A percentile compares a stretch with the other conserved stretches of the same genome.
Evolutionary conservation across 148 eudicot genomes (phyloP).

Genomic region (Gaultheria prostrata): DNA sequence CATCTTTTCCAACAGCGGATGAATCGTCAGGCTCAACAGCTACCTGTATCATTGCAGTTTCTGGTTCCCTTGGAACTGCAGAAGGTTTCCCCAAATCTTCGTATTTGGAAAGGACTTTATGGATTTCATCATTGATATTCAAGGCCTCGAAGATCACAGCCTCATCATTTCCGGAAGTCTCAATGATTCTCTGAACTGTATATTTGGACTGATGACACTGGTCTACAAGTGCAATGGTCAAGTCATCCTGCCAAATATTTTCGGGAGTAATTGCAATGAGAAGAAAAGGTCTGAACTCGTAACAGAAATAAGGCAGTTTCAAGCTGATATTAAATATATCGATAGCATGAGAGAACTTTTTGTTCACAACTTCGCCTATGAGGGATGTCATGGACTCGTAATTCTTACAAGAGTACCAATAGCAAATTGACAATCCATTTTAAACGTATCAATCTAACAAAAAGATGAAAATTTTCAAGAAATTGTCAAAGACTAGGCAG

Average conservation of each 20-base stretch:
- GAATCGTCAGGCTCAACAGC: slow-evolving; percentile 90
- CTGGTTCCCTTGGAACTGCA: slow-evolving; percentile 43
- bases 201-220: slow-evolving; percentile 80
- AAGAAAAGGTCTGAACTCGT: not conserved
- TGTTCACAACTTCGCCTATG: not conserved
- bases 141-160: slow-evolving; percentile 91
- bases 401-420: not conserved
- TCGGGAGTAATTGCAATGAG: not conserved
- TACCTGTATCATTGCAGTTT: slow-evolving; percentile 86
- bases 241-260: slow-evolving; percentile 67
- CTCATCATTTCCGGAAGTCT: slow-evolving; percentile 80
- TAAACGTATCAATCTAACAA: too few species aligned
- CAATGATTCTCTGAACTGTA: slow-evolving; percentile 73
- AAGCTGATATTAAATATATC: not conserved
- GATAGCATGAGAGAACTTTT: not conserved
- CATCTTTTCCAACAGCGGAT: slow-evolving; percentile 63
- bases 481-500: not conserved
- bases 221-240: slow-evolving; percentile 75
- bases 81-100: slow-evolving; percentile 69
- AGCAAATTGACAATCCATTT: not conserved
- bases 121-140: slow-evolving; percentile 92
- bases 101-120: slow-evolving; percentile 65
- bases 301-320: not conserved
- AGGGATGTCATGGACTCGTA: not conserved
- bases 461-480: too few species aligned